phyloP scores from a whole-genome alignment of 345 rosid species.

The Acer yangbiense region DNA sequence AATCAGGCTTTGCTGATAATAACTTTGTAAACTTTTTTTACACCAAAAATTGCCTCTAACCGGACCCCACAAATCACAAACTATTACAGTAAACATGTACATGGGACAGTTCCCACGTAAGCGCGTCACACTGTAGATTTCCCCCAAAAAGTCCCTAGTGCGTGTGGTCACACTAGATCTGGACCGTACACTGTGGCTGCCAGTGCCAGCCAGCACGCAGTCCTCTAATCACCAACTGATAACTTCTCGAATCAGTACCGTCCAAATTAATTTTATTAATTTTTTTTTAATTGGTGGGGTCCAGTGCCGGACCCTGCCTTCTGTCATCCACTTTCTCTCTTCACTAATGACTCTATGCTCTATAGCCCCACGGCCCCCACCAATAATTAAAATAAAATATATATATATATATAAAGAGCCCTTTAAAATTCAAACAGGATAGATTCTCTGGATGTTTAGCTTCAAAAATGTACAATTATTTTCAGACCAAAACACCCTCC shows the following conservation, averaged over 20 bases:
- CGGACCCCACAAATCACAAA: neutral
- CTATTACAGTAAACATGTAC: neutral
- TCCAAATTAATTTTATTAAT: neutral
- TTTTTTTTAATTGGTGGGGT: slow-evolving; percentile 1
- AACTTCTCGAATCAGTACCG: slow-evolving; percentile 3
- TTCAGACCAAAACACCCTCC: slow-evolving; percentile 17
- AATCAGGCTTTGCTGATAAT: slow-evolving; percentile 9
- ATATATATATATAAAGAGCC: neutral
- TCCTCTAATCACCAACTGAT: neutral
- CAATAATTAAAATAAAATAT: slow-evolving; percentile 1
- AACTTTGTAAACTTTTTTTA: slow-evolving; percentile 1
- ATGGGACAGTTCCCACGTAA: neutral
- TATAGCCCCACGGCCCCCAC: neutral
- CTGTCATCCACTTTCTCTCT: slow-evolving; percentile 35
- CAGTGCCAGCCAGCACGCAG: neutral
- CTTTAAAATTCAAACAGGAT: slow-evolving; percentile 8
- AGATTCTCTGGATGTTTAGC: slow-evolving; percentile 13
- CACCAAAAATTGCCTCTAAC: neutral
- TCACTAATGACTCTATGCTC: neutral
- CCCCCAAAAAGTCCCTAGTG: neutral
- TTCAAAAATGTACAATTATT: neutral
- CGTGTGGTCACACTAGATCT: slow-evolving; percentile 14
- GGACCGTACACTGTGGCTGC: slow-evolving; percentile 14
- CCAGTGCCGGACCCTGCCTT: neutral
- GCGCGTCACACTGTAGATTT: neutral